These are phyloP conservation scores for Penicillium argentinense DNA, from an alignment of 495 filamentous ascomycete species.

Conservation along the genomic window DNA sequence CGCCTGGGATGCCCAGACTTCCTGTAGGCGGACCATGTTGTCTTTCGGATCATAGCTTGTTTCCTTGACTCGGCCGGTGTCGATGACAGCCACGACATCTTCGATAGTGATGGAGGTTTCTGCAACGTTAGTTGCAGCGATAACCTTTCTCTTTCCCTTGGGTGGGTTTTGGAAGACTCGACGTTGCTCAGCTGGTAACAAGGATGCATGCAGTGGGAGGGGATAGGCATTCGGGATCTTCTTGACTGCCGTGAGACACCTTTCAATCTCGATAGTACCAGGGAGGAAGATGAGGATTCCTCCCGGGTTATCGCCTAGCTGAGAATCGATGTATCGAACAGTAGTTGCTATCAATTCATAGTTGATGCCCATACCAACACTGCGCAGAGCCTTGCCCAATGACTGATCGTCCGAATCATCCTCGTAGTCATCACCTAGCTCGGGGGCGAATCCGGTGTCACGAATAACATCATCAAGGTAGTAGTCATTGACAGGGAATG, in stretches of 20 bases:
- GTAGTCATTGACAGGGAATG: conserved; percentile 84
- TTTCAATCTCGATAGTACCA: conserved; percentile 80
- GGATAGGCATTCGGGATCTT: conserved; percentile 70
- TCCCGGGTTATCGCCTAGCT: conserved; percentile 67
- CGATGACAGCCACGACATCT: conserved; percentile 94
- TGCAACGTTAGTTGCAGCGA: conserved; percentile 93
- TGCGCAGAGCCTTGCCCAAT: conserved; percentile 67
- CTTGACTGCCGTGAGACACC: conserved; percentile 70
- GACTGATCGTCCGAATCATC: conserved; percentile 41
- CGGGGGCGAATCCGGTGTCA: conserved; percentile 68
- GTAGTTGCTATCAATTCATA: conserved; percentile 83
- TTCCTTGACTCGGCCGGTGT: conserved; percentile 93
- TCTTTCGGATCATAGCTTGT: conserved; percentile 89
- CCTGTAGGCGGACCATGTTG: conserved; percentile 91
- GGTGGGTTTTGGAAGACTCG: conserved; percentile 80
- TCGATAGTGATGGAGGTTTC: conserved; percentile 98
- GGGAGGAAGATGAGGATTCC: conserved; percentile 95
- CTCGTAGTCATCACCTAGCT: conserved; percentile 32
- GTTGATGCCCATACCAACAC: conserved; percentile 83
- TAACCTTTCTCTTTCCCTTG: conserved; percentile 79
- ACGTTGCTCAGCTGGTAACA: conserved; percentile 81
- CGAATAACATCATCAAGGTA: conserved; percentile 87
- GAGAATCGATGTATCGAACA: conserved; percentile 74
- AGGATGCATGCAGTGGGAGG: conserved; percentile 88
- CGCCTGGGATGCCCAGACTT: conserved; percentile 92